Base-by-base conservation (phyloP, 2,329 filamentous ascomycete species). In the Trichoderma koningii region DNA sequence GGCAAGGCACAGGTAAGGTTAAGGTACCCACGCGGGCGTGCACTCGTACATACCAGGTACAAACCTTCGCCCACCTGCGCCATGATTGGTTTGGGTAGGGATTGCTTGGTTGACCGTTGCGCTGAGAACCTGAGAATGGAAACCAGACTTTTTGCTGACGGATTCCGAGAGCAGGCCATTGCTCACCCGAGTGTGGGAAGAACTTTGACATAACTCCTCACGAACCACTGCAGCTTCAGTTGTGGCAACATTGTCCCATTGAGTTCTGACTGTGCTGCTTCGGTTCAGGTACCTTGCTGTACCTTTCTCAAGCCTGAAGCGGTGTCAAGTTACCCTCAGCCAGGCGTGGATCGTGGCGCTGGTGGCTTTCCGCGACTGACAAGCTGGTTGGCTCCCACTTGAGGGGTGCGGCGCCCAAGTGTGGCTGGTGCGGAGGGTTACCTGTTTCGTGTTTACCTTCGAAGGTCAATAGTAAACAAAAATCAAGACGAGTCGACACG, bases 401-500 rank as follows among this genome's bases (percentile, higher is more conserved):
- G 57, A 52, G 57, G 57, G 57, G 57, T 52, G 23, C 30, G 47
- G 47, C 48, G 19, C 34, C 44, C 26, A 38, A 38, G 34, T 38
- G 34, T 38, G 34, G 34, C 34, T 38, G 34, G 7, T 38, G 34
- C 34, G 34, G 34, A 14, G 34, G 1, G 34, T 14, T 38, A 52
- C 50, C 50, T 10, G 26, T 26, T 61, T 57, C 57, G 57, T 52
- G 57, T 61, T 61, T 41, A 41, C 26, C 34, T 42, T 17, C n/a
- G 41, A 63, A 51, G 47, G 59, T 55, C 41, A 63, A 63, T 38
- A 63, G 50, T 63, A 63, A 63, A 63, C 59, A 63, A 63, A 63
- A 47, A 47, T 30, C 51, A 21, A 64, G 28, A 23, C 30, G 3
- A 64, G 52, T 52, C 44, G 53, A 57, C 34, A 51, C 53, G 53